Base-by-base conservation (phyloP, 73 alveolate species). In the Strombidium stylifer region DNA sequence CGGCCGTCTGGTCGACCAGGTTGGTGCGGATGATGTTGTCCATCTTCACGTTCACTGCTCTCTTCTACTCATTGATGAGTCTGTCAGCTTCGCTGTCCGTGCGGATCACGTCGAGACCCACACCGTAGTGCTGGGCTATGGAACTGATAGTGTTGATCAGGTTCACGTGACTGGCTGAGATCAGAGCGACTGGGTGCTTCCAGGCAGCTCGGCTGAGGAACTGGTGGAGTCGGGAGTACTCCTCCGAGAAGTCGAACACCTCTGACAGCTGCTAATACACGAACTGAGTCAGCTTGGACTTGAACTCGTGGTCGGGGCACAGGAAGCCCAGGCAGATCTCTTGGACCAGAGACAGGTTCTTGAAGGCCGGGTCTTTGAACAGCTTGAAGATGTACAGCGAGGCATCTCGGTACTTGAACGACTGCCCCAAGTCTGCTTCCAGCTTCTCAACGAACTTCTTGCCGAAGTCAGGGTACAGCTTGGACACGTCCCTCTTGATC, bases 41-140 rank as follows among this genome's bases (percentile, higher is more conserved):
- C n/a, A n/a, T n/a, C n/a, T n/a, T n/a, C n/a, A n/a, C n/a, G n/a
- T n/a, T n/a, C n/a, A n/a, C n/a, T n/a, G n/a, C n/a, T n/a, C n/a
- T 10, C 18, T 40, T 15, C 26, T 23, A 21, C 45, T 54, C 14
- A 24, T 40, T 20, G 57, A 3, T 19, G 16, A 39, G 16, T 19
- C n/a, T n/a, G n/a, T n/a, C 10, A 32, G n/a, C 66, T 44, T 46
- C 32, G 1, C 59, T 19, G 67, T 71, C 86, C 2, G 86, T 80
- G 36, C 91, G 42, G 20, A 80, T 20, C 0, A 80, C 91, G 24
- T 80, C 91, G 1, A 80, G 59, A 0, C 91, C 91, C 14, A 80
- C 91, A 12, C 82, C 80, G 30, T 80, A 71, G 45, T 80, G 58
- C 27, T 60, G 41, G 14, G 91, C 91, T 14, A 80, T 69, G 7